phyloP scores from a whole-genome alignment of 495 filamentous ascomycete genomes.

The Aspergillus biplanus region DNA sequence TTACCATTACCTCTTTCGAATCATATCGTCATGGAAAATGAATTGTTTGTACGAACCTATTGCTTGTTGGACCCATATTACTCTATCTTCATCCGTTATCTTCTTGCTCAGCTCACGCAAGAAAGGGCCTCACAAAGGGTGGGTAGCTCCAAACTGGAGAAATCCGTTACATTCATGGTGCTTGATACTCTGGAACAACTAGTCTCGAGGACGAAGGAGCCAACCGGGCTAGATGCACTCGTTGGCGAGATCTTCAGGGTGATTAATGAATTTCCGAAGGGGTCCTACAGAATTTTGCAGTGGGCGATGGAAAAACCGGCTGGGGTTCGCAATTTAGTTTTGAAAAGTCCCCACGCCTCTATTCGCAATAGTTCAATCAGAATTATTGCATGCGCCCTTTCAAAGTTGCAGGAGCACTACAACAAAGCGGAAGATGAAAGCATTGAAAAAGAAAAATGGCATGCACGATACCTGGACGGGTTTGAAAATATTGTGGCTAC shows the following conservation, averaged over 20 bases:
- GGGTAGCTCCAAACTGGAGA: slow-evolving; percentile 58
- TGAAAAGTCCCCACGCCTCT: slow-evolving; percentile 62
- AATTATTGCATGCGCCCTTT: slow-evolving; percentile 56
- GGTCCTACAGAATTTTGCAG: slow-evolving; percentile 52
- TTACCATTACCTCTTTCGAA: slow-evolving; percentile 59
- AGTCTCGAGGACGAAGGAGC: slow-evolving; percentile 72
- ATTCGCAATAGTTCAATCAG: slow-evolving; percentile 62
- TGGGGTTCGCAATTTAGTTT: slow-evolving; percentile 65
- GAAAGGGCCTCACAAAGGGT: slow-evolving; percentile 48
- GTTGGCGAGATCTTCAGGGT: slow-evolving; percentile 55
- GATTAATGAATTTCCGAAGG: slow-evolving; percentile 44
- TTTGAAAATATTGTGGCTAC: slow-evolving; percentile 59
- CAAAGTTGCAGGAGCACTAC: slow-evolving; percentile 54
- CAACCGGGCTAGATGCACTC: slow-evolving; percentile 62
- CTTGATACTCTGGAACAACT: slow-evolving; percentile 80
- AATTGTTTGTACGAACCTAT: slow-evolving; percentile 71
- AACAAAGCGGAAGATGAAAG: slow-evolving; percentile 35
- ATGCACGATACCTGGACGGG: slow-evolving; percentile 37
- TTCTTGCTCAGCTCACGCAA: slow-evolving; percentile 55
- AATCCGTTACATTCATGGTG: slow-evolving; percentile 63
- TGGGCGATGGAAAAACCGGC: slow-evolving; percentile 63
- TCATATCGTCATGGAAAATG: slow-evolving; percentile 73
- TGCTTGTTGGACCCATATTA: slow-evolving; percentile 81
- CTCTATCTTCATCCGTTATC: slow-evolving; percentile 62
- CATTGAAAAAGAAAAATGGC: slow-evolving; percentile 35